Evolutionary conservation across 2,329 filamentous ascomycete genomes (phyloP), one percentile per base, ranked within the genome.

Genomic region (Verticillium nonalfalfae): DNA sequence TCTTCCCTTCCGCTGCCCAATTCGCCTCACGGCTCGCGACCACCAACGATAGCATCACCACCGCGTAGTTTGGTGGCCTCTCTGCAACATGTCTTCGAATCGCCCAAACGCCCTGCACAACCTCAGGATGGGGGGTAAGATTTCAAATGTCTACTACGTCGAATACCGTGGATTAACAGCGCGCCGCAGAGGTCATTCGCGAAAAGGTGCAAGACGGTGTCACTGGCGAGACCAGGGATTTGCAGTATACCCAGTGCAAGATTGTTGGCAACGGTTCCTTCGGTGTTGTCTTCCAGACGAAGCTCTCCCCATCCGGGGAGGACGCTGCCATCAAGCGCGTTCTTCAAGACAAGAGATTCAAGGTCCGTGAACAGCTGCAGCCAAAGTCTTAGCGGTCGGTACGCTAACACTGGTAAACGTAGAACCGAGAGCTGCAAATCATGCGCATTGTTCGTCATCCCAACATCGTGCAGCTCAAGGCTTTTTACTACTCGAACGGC

Each of bases 221-320:
- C 68, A 99, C 95, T 14, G 95, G 95, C 71, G 95, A 99, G 77
- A 96, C 93, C 71, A 90, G 91, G 76, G 95, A 99, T 72, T 87
- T 99, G 79, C 92, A 96, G 76, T 99, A 99, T 78, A 98, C 95
- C 61, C 95, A 98, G 76, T 98, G 94, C 83, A 99, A 99, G 81
- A 98, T 99, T 72, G 95, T 99, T 57, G 95, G 95, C 75, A 99
- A 99, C 80, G 95, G 95, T 68, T 98, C 94, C 39, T 99, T 99
- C 70, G 95, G 95, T 67, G 94, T 99, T 58, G 95, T 99, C 67
- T 99, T 99, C 78, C 95, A 99, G 81, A 99, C 95, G 62, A 98
- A 98, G 81, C 85, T 99, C 71, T 94, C 94, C 64, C 95, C 95
- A n/a, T 95, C 91, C 66, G 94, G 94, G 66, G 95, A 99, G 78